Percentiles rank a stretch among this genome's conserved stretches.
These are phyloP conservation scores for Botrytis cinerea DNA, from an alignment of 2,329 filamentous ascomycete genomes.

Conservation along the genomic window DNA sequence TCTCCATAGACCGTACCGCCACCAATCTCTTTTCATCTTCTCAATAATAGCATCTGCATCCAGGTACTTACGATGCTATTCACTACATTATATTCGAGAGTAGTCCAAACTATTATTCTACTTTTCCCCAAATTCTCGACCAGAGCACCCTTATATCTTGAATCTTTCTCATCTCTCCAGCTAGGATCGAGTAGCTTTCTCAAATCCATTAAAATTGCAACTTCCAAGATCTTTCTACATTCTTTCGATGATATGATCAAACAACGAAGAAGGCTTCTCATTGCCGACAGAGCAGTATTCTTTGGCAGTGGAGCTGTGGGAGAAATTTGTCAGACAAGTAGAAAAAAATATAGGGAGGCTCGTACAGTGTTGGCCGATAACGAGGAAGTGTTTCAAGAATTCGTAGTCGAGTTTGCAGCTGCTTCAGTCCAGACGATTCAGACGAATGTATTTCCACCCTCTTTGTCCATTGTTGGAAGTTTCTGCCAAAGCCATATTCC, in stretches of 20 bases:
- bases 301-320: not conserved
- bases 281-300: slow-evolving; percentile 21
- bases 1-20: not conserved
- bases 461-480: slow-evolving; percentile 20
- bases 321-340: not conserved
- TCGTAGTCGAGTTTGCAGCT: not conserved
- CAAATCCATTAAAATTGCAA: not conserved
- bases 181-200: not conserved
- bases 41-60: not conserved
- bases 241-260: not conserved
- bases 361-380: not conserved
- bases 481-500: not conserved
- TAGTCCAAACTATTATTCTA: not conserved
- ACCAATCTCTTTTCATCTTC: not conserved
- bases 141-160: not conserved
- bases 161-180: not conserved
- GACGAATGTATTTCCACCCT: slow-evolving; percentile 10
- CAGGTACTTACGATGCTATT: not conserved
- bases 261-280: slow-evolving; percentile 12
- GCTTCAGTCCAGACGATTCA: not conserved
- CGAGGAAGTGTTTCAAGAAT: not conserved
- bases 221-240: too few species aligned
- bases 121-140: not conserved
- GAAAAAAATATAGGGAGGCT: not conserved
- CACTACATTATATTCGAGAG: not conserved